phyloP scores from a whole-genome alignment of 306 rosid species.

The Castanopsis chinensis region DNA sequence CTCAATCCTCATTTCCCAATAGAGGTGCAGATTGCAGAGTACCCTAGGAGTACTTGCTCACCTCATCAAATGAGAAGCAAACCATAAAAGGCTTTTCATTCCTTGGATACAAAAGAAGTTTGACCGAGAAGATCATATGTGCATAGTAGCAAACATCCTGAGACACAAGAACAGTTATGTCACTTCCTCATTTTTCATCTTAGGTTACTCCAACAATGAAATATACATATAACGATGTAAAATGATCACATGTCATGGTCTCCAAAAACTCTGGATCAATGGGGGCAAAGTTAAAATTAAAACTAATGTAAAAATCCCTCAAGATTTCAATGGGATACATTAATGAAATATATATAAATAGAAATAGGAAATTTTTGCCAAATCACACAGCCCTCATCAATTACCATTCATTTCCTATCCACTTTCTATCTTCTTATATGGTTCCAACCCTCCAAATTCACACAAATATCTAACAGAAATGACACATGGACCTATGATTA shows the following conservation, averaged over 20 bases:
- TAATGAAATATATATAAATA: neutral
- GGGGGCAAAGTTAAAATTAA: neutral
- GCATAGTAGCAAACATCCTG: slow-evolving; percentile 96
- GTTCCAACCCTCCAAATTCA: neutral
- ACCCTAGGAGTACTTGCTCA: slow-evolving; percentile 24
- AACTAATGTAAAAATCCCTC: neutral
- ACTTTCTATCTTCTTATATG: neutral
- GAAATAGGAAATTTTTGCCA: neutral
- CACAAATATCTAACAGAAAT: neutral
- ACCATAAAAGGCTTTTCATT: slow-evolving; percentile 87
- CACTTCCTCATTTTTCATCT: slow-evolving; percentile 15
- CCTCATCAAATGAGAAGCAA: slow-evolving; percentile 98
- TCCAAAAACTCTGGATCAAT: neutral
- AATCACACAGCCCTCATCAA: neutral
- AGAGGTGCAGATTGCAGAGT: slow-evolving; percentile 24
- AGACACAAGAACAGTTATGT: slow-evolving; percentile 24
- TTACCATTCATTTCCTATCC: neutral
- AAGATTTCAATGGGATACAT: neutral
- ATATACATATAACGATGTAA: neutral
- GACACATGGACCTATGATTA: neutral
- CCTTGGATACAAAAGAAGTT: slow-evolving; percentile 70
- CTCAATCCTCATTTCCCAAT: too few species aligned
- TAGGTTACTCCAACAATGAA: neutral
- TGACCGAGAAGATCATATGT: slow-evolving; percentile 77
- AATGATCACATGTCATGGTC: neutral